Evolutionary conservation across 192 early-diverging fungal species (phyloP), one percentile per base, ranked within the genome.

Genomic region (Chytriomyces confervae): DNA sequence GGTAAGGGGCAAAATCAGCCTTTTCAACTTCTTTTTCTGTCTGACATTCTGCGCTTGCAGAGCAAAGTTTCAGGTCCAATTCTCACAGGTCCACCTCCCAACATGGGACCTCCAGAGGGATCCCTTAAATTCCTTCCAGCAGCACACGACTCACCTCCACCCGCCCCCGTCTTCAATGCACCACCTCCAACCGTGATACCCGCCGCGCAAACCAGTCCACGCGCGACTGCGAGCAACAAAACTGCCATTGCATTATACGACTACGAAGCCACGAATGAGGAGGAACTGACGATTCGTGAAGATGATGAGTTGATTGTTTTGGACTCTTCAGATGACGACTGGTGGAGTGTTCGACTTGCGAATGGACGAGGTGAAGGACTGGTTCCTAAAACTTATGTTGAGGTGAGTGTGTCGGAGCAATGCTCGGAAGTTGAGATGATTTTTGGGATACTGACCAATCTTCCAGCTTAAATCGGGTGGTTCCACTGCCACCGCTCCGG

Each of bases 321-420:
- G 43, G 94, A 96, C 75, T 91, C 91, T 78, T 89, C 91, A 62
- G 97, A 97, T 89, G 87, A 91, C 13, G 95, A 97, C 77, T 99
- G 97, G 97, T 93, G 92, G 86, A 87, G 87, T 65, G 95, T 95
- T 7, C 89, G 94, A 66, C 81, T 91, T 65, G 93, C 96, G 77
- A 86, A 80, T 0, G 67, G 84, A 24, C 65, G 79, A n/a, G 85
- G 84, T 5, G 87, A 93, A 76, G 97, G 97, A 18, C 83, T 98
- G 45, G 93, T 98, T 43, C 97, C 97, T 11, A 90, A 89, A 60
- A 92, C 91, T 69, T 98, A 99, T 88, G 90, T 98, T n/a, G 92
- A 96, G 75, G 81, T 89, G 53, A 63, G 67, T 27, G 13, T 57
- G 53, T 3, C 5, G 16, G 4, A 36, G 36, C 3, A 36, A 36